phyloP scores from a whole-genome alignment of 768 basidiomycete species.

The Kwoniella shandongensis region DNA sequence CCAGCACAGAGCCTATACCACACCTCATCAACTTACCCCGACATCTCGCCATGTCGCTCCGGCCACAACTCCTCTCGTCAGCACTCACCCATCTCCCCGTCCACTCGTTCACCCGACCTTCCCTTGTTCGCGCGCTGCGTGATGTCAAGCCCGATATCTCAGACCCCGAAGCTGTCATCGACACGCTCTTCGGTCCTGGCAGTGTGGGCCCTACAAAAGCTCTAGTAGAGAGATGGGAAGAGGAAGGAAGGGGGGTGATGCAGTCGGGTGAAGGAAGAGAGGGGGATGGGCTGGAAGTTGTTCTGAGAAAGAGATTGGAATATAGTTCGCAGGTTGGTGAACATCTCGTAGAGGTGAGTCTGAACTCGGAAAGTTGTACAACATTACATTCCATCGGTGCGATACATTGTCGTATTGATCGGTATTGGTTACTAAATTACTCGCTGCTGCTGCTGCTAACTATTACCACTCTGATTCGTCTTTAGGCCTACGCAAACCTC shows the following conservation, averaged over 20 bases:
- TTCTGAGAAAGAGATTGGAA: constrained; percentile 24
- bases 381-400: background rate
- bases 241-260: constrained; percentile 22
- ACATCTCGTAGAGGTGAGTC: constrained; percentile 42
- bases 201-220: constrained; percentile 18
- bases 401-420: no score
- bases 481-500: constrained; percentile 37
- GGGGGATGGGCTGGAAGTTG: constrained; percentile 14
- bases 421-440: no score
- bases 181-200: constrained; percentile 39
- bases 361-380: no score
- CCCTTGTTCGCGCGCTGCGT: constrained; percentile 29
- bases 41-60: constrained; percentile 38
- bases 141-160: constrained; percentile 21
- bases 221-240: constrained; percentile 36
- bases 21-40: no score
- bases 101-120: constrained; percentile 42
- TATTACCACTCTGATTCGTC: no score
- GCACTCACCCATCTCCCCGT: constrained; percentile 33
- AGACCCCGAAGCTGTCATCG: constrained; percentile 25
- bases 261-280: background rate
- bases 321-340: constrained; percentile 35
- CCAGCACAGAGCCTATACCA: no score
- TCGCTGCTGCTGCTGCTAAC: background rate
- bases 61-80: constrained; percentile 29